A percentile compares a stretch with the other conserved stretches of the same genome.
Evolutionary conservation across 73 alveolate genomes (phyloP).

Genomic region (Symbiodinium natans): DNA sequence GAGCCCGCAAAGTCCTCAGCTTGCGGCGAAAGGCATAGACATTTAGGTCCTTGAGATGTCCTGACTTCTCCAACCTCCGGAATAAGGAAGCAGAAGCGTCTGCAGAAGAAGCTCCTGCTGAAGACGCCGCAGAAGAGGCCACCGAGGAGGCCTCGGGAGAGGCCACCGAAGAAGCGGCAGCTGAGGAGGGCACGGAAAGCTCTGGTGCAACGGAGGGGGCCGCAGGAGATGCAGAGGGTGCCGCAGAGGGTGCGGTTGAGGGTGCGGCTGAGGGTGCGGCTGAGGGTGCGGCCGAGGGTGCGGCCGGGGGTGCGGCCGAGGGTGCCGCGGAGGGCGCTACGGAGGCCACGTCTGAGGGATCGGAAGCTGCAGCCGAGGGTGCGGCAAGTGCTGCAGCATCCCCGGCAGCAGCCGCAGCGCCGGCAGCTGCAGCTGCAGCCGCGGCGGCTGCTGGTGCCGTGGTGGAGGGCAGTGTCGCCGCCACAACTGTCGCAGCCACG

Average conservation of each 20-base stretch:
- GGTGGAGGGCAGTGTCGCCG: conserved; percentile 12
- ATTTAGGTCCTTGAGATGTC: neutral
- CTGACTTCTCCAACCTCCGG: neutral
- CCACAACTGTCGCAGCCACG: neutral
- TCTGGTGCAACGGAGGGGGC: conserved; percentile 13
- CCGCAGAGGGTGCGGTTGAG: neutral
- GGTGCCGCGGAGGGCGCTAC: neutral
- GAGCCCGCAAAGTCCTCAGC: neutral
- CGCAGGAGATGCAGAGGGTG: conserved; percentile 3
- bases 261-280: conserved; percentile 8
- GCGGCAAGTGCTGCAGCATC: conserved; percentile 16
- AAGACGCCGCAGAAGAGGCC: neutral
- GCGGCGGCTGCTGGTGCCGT: conserved; percentile 19
- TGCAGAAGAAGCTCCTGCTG: neutral
- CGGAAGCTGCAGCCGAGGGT: conserved; percentile 14
- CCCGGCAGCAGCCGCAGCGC: neutral
- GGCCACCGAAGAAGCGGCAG: neutral
- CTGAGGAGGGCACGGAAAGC: conserved; percentile 33
- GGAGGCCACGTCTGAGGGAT: neutral
- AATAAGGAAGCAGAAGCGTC: neutral
- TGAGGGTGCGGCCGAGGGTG: conserved; percentile 14
- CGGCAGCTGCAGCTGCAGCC: conserved; percentile 9
- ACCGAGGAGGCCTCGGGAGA: no score
- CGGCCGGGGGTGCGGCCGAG: conserved; percentile 12
- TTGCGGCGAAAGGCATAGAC: no score